phyloP scores from a whole-genome alignment of 2,329 filamentous ascomycete species.

The Truncatella angustata region DNA sequence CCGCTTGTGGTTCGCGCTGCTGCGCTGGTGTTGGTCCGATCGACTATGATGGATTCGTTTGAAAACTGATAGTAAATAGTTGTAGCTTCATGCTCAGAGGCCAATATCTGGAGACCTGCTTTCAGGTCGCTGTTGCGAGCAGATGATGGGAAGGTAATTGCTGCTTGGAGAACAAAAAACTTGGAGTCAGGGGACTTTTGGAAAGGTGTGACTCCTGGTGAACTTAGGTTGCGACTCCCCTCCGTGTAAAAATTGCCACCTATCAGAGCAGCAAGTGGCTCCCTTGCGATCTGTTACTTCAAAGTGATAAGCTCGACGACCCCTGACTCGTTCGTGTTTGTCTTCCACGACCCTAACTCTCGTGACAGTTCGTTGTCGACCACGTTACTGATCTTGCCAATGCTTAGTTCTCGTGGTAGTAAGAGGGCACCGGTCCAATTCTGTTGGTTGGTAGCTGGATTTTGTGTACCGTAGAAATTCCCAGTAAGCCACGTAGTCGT shows the following conservation, averaged over 20 bases:
- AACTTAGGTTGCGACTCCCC: constrained; percentile 17
- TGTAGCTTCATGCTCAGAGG: constrained; percentile 37
- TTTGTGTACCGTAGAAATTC: constrained; percentile 36
- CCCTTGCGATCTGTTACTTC: constrained; percentile 36
- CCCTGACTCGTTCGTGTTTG: constrained; percentile 27
- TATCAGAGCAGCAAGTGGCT: constrained; percentile 31
- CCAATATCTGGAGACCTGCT: constrained; percentile 39
- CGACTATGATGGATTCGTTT: constrained; percentile 40
- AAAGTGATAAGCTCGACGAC: constrained; percentile 35
- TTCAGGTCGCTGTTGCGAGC: constrained; percentile 33
- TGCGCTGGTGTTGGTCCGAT: constrained; percentile 39
- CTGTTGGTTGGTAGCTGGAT: constrained; percentile 38
- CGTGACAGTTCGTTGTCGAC: constrained; percentile 37
- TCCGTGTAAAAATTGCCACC: constrained; percentile 22
- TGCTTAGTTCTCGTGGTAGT: constrained; percentile 39
- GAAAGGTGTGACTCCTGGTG: constrained; percentile 15
- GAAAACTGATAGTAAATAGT: constrained; percentile 43
- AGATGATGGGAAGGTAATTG: constrained; percentile 32
- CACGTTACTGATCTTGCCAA: constrained; percentile 37
- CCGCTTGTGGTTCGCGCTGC: constrained; percentile 35
- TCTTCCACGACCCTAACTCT: constrained; percentile 38
- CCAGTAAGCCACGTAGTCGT: constrained; percentile 41
- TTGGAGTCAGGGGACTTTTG: constrained; percentile 26
- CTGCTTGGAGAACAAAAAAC: constrained; percentile 36
- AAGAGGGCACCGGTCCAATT: constrained; percentile 43